A percentile compares a stretch with the other conserved stretches of the same genome.
Evolutionary conservation across 2,329 filamentous ascomycete species (phyloP).

Genomic region (Dothideomycetes sp.): DNA sequence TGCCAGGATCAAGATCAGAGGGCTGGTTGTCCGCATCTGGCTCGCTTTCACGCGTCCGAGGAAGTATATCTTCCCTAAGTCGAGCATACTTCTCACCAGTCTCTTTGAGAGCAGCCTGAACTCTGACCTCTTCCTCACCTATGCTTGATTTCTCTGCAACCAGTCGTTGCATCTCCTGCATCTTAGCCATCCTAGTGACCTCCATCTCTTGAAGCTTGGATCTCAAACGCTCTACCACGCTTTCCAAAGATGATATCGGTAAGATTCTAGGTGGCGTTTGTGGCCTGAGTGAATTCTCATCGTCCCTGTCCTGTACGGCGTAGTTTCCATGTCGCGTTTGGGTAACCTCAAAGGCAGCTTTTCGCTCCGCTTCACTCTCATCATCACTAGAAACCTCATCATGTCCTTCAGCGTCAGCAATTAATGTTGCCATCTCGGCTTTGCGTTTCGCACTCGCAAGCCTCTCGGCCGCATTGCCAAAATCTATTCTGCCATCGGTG

Average conservation of each 20-base stretch:
- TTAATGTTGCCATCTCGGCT: slow-evolving; percentile 72
- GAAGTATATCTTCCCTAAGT: slow-evolving; percentile 27
- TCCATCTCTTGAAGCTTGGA: slow-evolving; percentile 53
- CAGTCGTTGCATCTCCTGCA: slow-evolving; percentile 53
- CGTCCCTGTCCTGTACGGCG: slow-evolving; percentile 37
- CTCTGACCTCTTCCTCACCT: slow-evolving; percentile 58
- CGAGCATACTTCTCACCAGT: slow-evolving; percentile 62
- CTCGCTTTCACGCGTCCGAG: not conserved
- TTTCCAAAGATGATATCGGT: slow-evolving; percentile 62
- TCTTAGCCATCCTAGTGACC: slow-evolving; percentile 43
- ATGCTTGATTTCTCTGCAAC: slow-evolving; percentile 60
- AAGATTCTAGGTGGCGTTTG: slow-evolving; percentile 64
- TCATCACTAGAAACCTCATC: slow-evolving; percentile 50
- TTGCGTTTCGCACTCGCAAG: slow-evolving; percentile 53
- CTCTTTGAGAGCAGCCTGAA: slow-evolving; percentile 70
- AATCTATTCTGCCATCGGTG: slow-evolving; percentile 67
- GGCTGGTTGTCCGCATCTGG: no score
- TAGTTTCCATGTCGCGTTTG: slow-evolving; percentile 85
- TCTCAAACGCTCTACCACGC: slow-evolving; percentile 54
- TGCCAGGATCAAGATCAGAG: no score
- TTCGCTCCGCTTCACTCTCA: slow-evolving; percentile 50
- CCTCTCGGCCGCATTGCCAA: slow-evolving; percentile 68
- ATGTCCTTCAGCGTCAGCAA: slow-evolving; percentile 63
- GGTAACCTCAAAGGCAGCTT: slow-evolving; percentile 74
- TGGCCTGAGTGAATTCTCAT: slow-evolving; percentile 28